These are phyloP conservation scores for Cordyceps tenuipes DNA, from an alignment of 2,329 filamentous ascomycete genomes.

Conservation along the genomic window DNA sequence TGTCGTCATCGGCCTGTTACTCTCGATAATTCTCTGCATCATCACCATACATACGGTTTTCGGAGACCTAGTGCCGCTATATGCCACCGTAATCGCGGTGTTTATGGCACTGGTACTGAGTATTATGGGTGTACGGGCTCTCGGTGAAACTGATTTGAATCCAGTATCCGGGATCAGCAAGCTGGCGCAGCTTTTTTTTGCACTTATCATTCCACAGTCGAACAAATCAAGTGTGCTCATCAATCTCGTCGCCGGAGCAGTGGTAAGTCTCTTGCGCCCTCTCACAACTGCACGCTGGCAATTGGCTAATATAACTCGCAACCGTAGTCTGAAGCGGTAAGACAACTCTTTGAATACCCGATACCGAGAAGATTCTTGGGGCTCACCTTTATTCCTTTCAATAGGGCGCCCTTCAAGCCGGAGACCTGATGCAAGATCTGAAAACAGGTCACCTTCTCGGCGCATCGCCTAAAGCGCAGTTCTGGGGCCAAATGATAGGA, in stretches of 20 bases:
- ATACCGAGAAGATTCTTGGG: too few relatives aligned
- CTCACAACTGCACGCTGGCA: background rate
- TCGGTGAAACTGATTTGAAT: constrained; percentile 85
- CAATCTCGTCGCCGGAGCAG: constrained; percentile 87
- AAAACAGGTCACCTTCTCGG: constrained; percentile 93
- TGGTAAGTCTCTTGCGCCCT: constrained; percentile 36
- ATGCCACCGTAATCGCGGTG: constrained; percentile 69
- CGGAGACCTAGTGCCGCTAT: constrained; percentile 69
- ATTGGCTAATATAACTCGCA: background rate
- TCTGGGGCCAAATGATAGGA: constrained; percentile 92
- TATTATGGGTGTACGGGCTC: constrained; percentile 62
- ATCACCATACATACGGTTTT: constrained; percentile 76
- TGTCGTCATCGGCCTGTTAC: constrained; percentile 64
- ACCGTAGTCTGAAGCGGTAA: constrained; percentile 32
- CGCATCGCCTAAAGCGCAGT: constrained; percentile 87
- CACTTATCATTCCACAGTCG: constrained; percentile 72
- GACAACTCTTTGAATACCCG: background rate
- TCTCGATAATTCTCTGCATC: constrained; percentile 74
- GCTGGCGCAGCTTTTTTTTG: constrained; percentile 91
- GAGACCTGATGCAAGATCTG: constrained; percentile 93
- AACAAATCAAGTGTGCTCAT: constrained; percentile 85
- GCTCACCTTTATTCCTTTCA: constrained; percentile 9
- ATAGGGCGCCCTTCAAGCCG: constrained; percentile 76
- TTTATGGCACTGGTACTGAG: constrained; percentile 72
- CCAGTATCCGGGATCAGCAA: constrained; percentile 96